These are phyloP conservation scores for Psilocybe tampanensis DNA, from an alignment of 768 basidiomycete species.

Conservation along the genomic window DNA sequence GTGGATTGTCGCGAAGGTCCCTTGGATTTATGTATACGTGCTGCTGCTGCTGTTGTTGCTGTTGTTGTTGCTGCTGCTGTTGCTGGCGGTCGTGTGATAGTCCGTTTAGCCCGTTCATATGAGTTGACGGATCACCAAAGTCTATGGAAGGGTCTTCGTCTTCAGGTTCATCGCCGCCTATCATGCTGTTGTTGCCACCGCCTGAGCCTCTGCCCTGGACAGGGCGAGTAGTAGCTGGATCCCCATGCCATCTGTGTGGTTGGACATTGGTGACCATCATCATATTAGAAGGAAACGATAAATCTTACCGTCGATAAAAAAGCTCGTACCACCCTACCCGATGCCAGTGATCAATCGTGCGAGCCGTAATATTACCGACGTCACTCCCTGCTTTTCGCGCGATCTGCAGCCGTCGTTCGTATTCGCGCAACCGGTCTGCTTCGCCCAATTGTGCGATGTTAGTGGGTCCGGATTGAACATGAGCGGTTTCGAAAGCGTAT, in stretches of 20 bases:
- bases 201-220: constrained; percentile 21
- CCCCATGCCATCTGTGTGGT: constrained; percentile 60
- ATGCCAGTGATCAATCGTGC: constrained; percentile 82
- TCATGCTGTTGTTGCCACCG: constrained; percentile 28
- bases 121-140: constrained; percentile 35
- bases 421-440: constrained; percentile 67
- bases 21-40: constrained; percentile 44
- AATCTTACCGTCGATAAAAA: constrained; percentile 62
- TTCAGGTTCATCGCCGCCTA: constrained; percentile 43
- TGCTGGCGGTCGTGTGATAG: constrained; percentile 26
- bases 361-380: constrained; percentile 71
- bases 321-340: constrained; percentile 75
- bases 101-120: constrained; percentile 34
- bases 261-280: constrained; percentile 3
- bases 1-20: constrained; percentile 36
- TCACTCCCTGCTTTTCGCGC: constrained; percentile 70
- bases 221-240: constrained; percentile 60
- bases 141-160: constrained; percentile 56
- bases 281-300: background rate
- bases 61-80: constrained; percentile 16
- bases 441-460: constrained; percentile 49
- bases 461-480: constrained; percentile 35
- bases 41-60: constrained; percentile 27
- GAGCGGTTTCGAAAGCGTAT: constrained; percentile 65
- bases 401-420: constrained; percentile 68